phyloP scores from a whole-genome alignment of 2,329 filamentous ascomycete genomes.

The Emmonsia crescens region DNA sequence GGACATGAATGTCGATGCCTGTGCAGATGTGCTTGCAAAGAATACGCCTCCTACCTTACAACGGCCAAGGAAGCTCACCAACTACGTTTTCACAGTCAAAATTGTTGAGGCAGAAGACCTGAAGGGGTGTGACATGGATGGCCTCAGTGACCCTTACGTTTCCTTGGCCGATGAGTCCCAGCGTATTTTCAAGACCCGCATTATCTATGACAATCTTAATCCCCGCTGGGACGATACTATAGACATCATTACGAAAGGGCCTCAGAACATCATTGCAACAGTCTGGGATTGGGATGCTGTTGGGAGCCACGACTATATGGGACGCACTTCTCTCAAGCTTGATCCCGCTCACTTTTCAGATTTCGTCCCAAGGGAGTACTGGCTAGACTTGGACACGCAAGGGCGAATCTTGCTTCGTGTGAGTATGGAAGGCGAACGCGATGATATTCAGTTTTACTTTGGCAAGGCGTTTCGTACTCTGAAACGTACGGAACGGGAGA shows the following conservation, averaged over 20 bases:
- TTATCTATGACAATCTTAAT: constrained; percentile 81
- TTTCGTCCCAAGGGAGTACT: constrained; percentile 91
- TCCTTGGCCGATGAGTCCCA: constrained; percentile 96
- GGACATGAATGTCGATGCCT: constrained; percentile 82
- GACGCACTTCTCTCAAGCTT: constrained; percentile 92
- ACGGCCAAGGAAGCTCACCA: constrained; percentile 58
- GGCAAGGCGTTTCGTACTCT: constrained; percentile 92
- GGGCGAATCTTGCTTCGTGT: constrained; percentile 79
- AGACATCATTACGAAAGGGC: constrained; percentile 84
- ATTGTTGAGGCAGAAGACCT: constrained; percentile 96
- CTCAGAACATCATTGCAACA: constrained; percentile 89
- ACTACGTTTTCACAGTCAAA: constrained; percentile 97
- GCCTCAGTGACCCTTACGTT: constrained; percentile 90
- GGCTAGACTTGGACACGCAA: constrained; percentile 94
- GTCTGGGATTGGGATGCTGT: constrained; percentile 98
- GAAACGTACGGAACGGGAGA: constrained; percentile 92
- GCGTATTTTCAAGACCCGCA: constrained; percentile 83
- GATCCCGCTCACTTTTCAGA: constrained; percentile 96
- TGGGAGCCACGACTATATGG: constrained; percentile 94
- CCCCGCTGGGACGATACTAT: constrained; percentile 96
- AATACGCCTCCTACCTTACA: constrained; percentile 62
- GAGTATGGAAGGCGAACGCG: constrained; percentile 96
- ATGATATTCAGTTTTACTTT: constrained; percentile 98
- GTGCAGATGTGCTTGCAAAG: constrained; percentile 67
- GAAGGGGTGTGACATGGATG: constrained; percentile 94